Conservation (phyloP, 192 early-diverging fungal species). For the Gamsiella multidivaricata region DNA sequence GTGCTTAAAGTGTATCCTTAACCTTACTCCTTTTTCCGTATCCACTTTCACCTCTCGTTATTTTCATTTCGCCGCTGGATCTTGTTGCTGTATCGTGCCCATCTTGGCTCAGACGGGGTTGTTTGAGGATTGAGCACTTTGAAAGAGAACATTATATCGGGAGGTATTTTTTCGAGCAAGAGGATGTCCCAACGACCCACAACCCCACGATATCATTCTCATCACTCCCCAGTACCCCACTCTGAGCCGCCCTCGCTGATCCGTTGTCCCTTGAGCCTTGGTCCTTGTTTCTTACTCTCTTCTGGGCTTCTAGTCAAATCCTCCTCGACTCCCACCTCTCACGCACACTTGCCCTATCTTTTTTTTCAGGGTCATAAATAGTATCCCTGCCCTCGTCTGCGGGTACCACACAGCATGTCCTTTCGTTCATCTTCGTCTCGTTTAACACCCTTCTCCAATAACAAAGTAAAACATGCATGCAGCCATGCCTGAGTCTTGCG, state of each 20-base stretch:
- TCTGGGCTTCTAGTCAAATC: slow-evolving; percentile 6
- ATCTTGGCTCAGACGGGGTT: background rate
- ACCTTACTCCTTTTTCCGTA: slow-evolving; percentile 19
- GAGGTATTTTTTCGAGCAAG: too few relatives aligned
- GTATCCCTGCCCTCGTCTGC: too few relatives aligned
- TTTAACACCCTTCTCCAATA: slow-evolving; percentile 16
- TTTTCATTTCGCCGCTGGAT: too few relatives aligned
- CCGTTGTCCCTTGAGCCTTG: slow-evolving; percentile 8
- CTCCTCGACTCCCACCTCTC: slow-evolving; percentile 12
- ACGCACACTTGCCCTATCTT: background rate
- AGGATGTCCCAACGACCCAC: background rate
- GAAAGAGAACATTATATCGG: too few relatives aligned
- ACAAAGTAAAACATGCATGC: slow-evolving; percentile 21
- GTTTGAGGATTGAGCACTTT: slow-evolving; percentile 11
- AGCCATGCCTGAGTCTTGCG: background rate
- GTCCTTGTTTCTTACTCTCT: background rate
- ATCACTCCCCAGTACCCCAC: background rate
- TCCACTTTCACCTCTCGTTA: slow-evolving; percentile 1
- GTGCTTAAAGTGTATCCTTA: slow-evolving; percentile 11
- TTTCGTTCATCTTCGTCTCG: slow-evolving; percentile 16
- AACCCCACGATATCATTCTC: background rate
- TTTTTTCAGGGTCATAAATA: slow-evolving; percentile 12
- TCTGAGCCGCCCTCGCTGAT: background rate
- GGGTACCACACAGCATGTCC: slow-evolving; percentile 5
- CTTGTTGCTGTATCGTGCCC: background rate